A percentile compares a stretch with the other conserved stretches of the same genome.
Evolutionary conservation across 2,329 filamentous ascomycete genomes (phyloP).

Genomic region (Trichoderma atroviride): DNA sequence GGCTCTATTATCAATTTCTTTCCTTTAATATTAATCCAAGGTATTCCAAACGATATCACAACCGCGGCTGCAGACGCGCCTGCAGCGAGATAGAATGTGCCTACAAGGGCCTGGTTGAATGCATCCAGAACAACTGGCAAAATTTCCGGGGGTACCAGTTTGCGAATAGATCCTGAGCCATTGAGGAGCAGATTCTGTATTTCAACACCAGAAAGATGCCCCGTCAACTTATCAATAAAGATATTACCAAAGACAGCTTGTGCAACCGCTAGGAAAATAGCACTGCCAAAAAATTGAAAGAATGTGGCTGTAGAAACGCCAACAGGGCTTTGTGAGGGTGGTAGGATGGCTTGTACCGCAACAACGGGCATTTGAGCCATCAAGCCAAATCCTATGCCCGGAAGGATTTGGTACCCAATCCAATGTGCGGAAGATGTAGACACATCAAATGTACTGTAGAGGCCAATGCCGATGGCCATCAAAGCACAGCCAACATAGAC

Average conservation of each 20-base stretch:
- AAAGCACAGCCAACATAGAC: neutral
- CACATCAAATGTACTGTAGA: neutral
- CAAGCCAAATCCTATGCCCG: neutral
- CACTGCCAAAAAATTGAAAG: conserved; percentile 7
- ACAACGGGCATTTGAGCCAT: conserved; percentile 10
- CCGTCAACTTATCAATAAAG: neutral
- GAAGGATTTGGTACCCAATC: neutral
- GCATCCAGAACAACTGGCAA: neutral
- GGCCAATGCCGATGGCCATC: neutral
- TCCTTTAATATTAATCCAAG: neutral
- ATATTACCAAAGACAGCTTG: neutral
- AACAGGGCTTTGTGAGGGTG: neutral
- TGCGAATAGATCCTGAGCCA: neutral
- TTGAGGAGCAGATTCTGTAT: neutral
- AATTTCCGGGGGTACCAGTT: neutral
- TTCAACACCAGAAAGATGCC: neutral
- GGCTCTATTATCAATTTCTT: neutral
- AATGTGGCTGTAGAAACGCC: conserved; percentile 1
- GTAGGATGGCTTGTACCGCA: neutral
- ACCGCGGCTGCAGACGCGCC: neutral
- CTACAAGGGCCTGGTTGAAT: neutral
- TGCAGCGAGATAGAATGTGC: neutral
- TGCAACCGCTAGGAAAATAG: neutral
- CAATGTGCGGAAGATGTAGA: neutral
- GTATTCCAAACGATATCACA: neutral